Percentiles rank a stretch among this genome's conserved stretches.
Evolutionary conservation across 768 basidiomycete genomes (phyloP).

Genomic region (Tricholomella constricta): DNA sequence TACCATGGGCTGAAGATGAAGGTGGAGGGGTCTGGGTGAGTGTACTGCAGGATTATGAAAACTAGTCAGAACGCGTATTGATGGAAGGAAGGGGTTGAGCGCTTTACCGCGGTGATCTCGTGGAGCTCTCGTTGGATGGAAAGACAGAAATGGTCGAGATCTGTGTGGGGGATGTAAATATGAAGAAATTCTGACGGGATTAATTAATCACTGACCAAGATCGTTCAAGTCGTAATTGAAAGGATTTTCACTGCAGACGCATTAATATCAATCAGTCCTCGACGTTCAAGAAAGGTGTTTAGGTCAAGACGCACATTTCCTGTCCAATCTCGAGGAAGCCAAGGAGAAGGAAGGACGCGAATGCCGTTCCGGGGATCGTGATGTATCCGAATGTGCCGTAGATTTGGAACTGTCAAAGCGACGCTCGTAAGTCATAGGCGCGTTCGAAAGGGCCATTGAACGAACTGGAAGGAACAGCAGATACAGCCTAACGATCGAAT

Average conservation of each 20-base stretch:
- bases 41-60: conserved; percentile 43
- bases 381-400: conserved; percentile 38
- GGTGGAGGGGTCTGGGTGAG: conserved; percentile 48
- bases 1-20: conserved; percentile 55
- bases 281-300: neutral
- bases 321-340: conserved; percentile 73
- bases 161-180: conserved; percentile 30
- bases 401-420: conserved; percentile 50
- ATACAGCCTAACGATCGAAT: conserved; percentile 24
- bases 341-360: conserved; percentile 62
- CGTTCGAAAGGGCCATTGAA: conserved; percentile 27
- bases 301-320: conserved; percentile 51
- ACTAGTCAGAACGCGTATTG: neutral
- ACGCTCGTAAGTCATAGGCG: conserved; percentile 10
- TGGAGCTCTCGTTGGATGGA: conserved; percentile 68
- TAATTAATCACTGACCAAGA: conserved; percentile 42
- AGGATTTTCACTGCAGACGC: conserved; percentile 55
- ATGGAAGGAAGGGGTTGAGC: neutral
- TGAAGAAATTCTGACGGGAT: neutral
- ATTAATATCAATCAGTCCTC: conserved; percentile 2
- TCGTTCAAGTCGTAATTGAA: conserved; percentile 72
- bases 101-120: conserved; percentile 68
- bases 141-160: conserved; percentile 70
- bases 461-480: conserved; percentile 39
- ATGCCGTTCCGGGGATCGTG: conserved; percentile 64